Conservation (phyloP, 371 early-diverging fungal genomes). For the Mortierella polycephala region DNA sequence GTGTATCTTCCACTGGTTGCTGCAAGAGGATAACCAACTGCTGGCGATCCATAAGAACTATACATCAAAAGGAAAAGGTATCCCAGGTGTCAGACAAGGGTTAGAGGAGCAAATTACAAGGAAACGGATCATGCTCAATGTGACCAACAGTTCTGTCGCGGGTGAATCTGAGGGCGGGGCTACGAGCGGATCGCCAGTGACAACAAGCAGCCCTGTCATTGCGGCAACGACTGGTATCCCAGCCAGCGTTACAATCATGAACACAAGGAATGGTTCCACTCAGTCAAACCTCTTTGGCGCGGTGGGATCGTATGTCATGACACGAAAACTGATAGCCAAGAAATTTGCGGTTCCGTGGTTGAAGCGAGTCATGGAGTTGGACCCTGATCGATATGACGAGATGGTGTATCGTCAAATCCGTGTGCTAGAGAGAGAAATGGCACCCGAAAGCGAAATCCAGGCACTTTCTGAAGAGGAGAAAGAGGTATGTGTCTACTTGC, state of each 20-base stretch:
- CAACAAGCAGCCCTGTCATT: background rate
- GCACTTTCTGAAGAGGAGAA: constrained; percentile 5
- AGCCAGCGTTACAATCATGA: background rate
- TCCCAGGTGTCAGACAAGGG: constrained; percentile 38
- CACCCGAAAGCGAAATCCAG: constrained; percentile 9
- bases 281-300: constrained; percentile 33
- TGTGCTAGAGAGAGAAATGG: constrained; percentile 49
- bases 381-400: constrained; percentile 29
- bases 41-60: constrained; percentile 38
- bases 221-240: background rate
- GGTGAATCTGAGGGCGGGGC: background rate
- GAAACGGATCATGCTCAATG: constrained; percentile 7
- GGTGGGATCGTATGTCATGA: constrained; percentile 41
- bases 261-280: constrained; percentile 17
- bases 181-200: background rate
- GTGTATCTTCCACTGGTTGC: constrained; percentile 64
- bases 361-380: constrained; percentile 26
- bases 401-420: constrained; percentile 40
- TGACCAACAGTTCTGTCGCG: background rate
- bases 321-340: constrained; percentile 36
- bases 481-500: constrained; percentile 15
- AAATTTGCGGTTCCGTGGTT: constrained; percentile 48
- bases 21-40: constrained; percentile 63
- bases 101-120: constrained; percentile 31
- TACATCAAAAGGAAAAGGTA: constrained; percentile 38